Evolutionary conservation across 768 basidiomycete species (phyloP), one percentile per base, ranked within the genome.

Genomic region (Boletales sp.): DNA sequence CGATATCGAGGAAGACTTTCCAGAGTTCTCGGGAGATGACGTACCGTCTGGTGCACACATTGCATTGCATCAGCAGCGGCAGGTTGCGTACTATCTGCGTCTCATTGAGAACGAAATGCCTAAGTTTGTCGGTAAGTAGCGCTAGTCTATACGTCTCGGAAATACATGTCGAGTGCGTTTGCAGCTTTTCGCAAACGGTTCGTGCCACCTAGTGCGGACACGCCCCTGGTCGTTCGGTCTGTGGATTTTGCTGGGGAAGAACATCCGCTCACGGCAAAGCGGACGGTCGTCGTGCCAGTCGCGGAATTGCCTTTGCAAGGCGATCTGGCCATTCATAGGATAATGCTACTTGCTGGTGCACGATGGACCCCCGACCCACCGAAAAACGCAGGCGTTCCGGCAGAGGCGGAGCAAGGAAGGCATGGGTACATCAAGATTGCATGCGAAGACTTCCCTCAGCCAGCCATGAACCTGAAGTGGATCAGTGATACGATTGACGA

Each of bases 391-490:
- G 90, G 91, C 2, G 46, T 64, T 15, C 67, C 83, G 19, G 44
- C 50, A 36, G 73, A 72, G 41, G 66, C 66, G 10, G 66, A 78
- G 38, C 74, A 74, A 41, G 68, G 64, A 10, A 80, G 76, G 65
- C 79, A 90, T 49, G 94, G 94, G 5, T 94, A 81, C 70, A 74
- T 99, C 69, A 94, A 94, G 72, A 88, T 98, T 53, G 79, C 87
- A 1, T 93, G 90, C 63, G 94, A 97, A 60, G 82, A 87, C 67
- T 95, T 92, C 68, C 83, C 84, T 8, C 76, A 81, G 57, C 80
- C 84, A 2, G 76, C 82, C 25, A 86, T 90, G 88, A 99, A 99
- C 69, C 73, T 95, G 60, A 95, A 94, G 68, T 95, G 92, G 88
- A 90, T 88, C 36, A 88, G 87, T 57, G 94, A 98, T 63, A 78